Evolutionary conservation across 371 early-diverging fungal species (phyloP).

Genomic region (Umbelopsis sp.): DNA sequence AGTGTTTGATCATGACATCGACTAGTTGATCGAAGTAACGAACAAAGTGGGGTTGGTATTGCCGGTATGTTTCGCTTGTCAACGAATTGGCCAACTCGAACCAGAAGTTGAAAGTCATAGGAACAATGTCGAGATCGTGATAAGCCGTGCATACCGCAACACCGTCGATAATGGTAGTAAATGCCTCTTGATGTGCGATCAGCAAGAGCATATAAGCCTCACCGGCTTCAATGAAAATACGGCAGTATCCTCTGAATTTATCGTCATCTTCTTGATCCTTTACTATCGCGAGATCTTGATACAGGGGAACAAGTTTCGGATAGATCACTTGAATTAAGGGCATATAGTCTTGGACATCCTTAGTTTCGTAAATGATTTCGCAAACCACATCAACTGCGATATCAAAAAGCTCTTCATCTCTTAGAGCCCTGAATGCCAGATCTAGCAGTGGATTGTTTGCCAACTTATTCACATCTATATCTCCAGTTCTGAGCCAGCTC

Average conservation of each 20-base stretch:
- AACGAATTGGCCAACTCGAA: conserved; percentile 71
- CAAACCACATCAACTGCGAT: conserved; percentile 83
- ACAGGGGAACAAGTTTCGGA: conserved; percentile 57
- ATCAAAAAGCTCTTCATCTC: conserved; percentile 76
- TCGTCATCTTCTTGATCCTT: conserved; percentile 45
- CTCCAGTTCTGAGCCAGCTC: conserved; percentile 87
- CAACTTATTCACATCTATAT: conserved; percentile 68
- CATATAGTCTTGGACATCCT: conserved; percentile 60
- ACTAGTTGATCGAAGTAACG: conserved; percentile 75
- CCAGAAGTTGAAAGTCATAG: conserved; percentile 90
- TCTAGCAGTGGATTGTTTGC: conserved; percentile 71
- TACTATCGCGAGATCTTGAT: conserved; percentile 49
- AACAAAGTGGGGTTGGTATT: conserved; percentile 51
- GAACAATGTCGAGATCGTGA: conserved; percentile 72
- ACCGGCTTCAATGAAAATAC: conserved; percentile 86
- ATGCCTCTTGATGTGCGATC: conserved; percentile 62
- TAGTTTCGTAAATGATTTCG: conserved; percentile 78
- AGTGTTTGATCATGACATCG: conserved; percentile 80
- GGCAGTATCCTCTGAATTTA: conserved; percentile 71
- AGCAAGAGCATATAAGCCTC: conserved; percentile 83
- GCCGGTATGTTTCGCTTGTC: conserved; percentile 48
- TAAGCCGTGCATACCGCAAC: conserved; percentile 73
- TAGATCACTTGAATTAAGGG: conserved; percentile 67
- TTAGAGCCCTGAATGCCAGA: conserved; percentile 76
- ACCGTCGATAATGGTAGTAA: conserved; percentile 73